Evolutionary conservation across 2,329 filamentous ascomycete species (phyloP), one percentile per base, ranked within the genome.

Genomic region (Colletotrichum endophyticum): DNA sequence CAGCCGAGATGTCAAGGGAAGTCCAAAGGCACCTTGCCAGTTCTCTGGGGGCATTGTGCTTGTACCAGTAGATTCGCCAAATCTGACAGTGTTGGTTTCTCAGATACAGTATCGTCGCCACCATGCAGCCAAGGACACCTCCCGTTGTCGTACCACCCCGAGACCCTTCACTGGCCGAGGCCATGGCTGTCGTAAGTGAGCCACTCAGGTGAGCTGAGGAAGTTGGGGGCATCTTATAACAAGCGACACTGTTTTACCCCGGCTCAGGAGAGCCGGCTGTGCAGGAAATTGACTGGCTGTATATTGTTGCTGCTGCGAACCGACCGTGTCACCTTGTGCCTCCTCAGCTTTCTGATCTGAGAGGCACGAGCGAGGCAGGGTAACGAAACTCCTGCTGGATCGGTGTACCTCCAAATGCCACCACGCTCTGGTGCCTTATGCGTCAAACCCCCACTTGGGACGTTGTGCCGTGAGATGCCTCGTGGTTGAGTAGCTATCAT

Each of bases 401-500:
- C 70, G 66, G 73, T 73, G 70, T 68, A 63, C 44, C 56, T 34
- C 36, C 28, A 63, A 62, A 57, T 66, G 25, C 32, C 36, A 22
- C 25, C 62, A 44, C 19, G 15, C 22, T 34, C 39, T 69, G 30
- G 44, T 49, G 44, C n/a, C 44, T 22, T 39, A 39, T 56, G 28
- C 49, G 39, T 36, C 25, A 13, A 19, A 39, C 39, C n/a, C 28
- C 63, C 57, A 68, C 63, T 68, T 73, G 70, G 53, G 19, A 68
- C 27, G 39, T 68, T 49, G 70, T 75, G 57, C 22, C 28, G 27
- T 36, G n/a, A 36, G 61, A 49, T 64, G 73, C 73, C 73, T 75
- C 73, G 73, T 75, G 73, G 73, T 68, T 44, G 70, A 68, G n/a
- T 62, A n/a, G 70, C 56, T 56, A 64, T 22, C 34, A 49, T 57